Evolutionary conservation across 768 basidiomycete species (phyloP), one percentile per base, ranked within the genome.

Genomic region (Kondoa malvinella): DNA sequence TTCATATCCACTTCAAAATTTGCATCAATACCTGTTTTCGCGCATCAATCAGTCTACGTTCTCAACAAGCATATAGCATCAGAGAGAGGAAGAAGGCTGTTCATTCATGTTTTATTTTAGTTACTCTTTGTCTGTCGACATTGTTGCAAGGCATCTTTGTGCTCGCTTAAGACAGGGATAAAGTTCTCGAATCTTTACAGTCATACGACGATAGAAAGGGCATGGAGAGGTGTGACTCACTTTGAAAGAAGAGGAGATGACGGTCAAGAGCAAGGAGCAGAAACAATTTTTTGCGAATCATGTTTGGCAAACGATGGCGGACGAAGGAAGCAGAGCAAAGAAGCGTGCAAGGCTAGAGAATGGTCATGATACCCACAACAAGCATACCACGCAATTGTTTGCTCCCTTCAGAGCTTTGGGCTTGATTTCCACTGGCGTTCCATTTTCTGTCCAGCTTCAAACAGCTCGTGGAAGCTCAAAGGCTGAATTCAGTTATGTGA

Each of bases 371-470:
- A 50, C 12, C n/a, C n/a, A n/a, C 40, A 50, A 21, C 21, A 50
- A 50, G 21, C 40, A 50, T 50, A 8, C 40, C 40, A 50, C 40
- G 8, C 40, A 50, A 21, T 75, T 99, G 56, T 97, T 94, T 75
- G 88, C 86, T 2, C 94, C 95, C 2, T 99, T 97, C 76, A 83
- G 95, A 68, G 92, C 92, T 4, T 83, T 99, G n/a, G 94, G 95
- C 30, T 83, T 91, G 67, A 83, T 97, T 74, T 90, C 92, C 57
- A 92, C 94, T 75, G 83, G 86, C 78, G 82, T 92, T 29, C 91
- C 92, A 12, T 89, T 94, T 75, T 84, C 87, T 17, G 77, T 96
- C 68, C 91, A 94, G 80, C 85, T 87, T 1, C 83, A 89, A 66
- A 84, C 87, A 0, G 81, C 85, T 74, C 92, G 92, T 76, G 89